These are phyloP conservation scores for Metschnikowia borealis DNA, from an alignment of 805 yeast genomes.

Conservation along the genomic window DNA sequence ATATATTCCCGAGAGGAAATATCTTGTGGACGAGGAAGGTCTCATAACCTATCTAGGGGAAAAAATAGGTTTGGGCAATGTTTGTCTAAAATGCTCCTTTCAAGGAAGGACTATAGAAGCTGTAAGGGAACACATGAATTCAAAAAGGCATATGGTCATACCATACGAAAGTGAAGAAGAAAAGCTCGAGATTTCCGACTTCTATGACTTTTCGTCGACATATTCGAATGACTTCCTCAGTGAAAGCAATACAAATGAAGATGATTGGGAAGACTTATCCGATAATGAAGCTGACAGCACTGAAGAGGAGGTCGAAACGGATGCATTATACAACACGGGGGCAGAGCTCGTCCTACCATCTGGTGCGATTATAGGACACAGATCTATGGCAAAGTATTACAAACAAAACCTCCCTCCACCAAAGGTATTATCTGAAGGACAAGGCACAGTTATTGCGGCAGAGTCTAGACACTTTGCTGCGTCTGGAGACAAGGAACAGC, in stretches of 20 bases:
- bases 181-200: conserved; percentile 67
- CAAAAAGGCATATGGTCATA: conserved; percentile 82
- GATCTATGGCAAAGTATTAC: conserved; percentile 40
- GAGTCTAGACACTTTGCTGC: conserved; percentile 49
- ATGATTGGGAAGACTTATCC: conserved; percentile 40
- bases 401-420: conserved; percentile 44
- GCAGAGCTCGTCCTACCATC: conserved; percentile 38
- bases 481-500: conserved; percentile 35
- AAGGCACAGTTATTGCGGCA: conserved; percentile 46
- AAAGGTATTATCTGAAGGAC: conserved; percentile 37
- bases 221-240: conserved; percentile 32
- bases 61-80: conserved; percentile 75
- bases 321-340: conserved; percentile 33
- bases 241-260: conserved; percentile 17
- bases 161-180: conserved; percentile 86
- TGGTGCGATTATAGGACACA: conserved; percentile 42
- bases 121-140: conserved; percentile 80
- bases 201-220: conserved; percentile 77
- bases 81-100: conserved; percentile 77
- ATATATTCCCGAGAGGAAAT: conserved; percentile 78
- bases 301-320: conserved; percentile 25
- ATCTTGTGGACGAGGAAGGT: conserved; percentile 65
- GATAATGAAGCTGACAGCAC: conserved; percentile 25
- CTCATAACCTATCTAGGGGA: conserved; percentile 73
- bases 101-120: conserved; percentile 84